phyloP scores from a whole-genome alignment of 768 basidiomycete genomes.

The Myochromella boudieri region DNA sequence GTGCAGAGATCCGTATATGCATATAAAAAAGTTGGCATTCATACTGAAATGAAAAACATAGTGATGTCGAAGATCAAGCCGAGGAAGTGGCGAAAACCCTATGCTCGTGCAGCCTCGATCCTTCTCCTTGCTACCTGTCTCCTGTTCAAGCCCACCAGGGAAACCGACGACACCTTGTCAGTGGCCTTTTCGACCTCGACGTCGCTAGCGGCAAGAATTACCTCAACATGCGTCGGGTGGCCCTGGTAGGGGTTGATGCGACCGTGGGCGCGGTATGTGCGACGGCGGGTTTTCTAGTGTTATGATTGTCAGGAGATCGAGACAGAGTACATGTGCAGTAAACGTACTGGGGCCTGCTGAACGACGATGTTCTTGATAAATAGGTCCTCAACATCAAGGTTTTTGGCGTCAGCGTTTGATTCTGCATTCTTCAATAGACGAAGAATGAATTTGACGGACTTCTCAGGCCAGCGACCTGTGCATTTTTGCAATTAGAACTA shows the following conservation, averaged over 20 bases:
- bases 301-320: conserved; percentile 9
- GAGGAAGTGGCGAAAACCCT: background rate
- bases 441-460: conserved; percentile 94
- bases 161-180: conserved; percentile 61
- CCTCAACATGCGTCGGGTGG: conserved; percentile 94
- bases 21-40: too few species aligned
- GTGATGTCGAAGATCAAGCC: too few species aligned
- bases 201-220: conserved; percentile 80
- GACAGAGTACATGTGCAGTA: background rate
- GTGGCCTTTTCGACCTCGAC: conserved; percentile 91
- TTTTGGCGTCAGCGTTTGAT: conserved; percentile 98
- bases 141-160: conserved; percentile 74
- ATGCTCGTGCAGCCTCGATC: conserved; percentile 79
- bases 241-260: conserved; percentile 99
- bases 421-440: conserved; percentile 98
- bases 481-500: background rate
- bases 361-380: conserved; percentile 96
- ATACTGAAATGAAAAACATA: too few species aligned
- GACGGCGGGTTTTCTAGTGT: conserved; percentile 93
- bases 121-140: conserved; percentile 85
- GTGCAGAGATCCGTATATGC: too few species aligned
- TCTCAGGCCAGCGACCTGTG: conserved; percentile 99
- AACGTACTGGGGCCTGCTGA: conserved; percentile 93
- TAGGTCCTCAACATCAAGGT: conserved; percentile 89
- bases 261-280: conserved; percentile 98